Evolutionary conservation across 805 yeast species (phyloP), one percentile per base, ranked within the genome.

Genomic region (Starmera amethionina): DNA sequence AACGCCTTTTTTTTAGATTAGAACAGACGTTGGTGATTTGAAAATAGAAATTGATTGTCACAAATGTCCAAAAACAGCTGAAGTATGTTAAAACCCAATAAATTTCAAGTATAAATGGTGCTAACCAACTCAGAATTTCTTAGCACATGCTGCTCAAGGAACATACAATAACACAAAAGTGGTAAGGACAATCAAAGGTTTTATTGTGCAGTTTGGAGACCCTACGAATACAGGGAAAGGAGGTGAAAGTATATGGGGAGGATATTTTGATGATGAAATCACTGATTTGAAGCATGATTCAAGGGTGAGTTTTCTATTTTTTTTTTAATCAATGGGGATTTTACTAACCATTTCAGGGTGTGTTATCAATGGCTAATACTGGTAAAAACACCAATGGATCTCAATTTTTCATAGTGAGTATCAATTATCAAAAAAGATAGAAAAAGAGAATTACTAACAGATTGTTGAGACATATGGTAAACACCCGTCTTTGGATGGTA

Each of bases 141-240:
- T 70, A 13, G 73, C 69, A 1, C 70, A 59, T 39, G 67, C 72
- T 45, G 73, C 73, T 4, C 49, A 54, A 29, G 74, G 74, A 2
- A 60, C 64, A 1, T 67, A 64, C 43, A 45, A 55, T 38, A 67
- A 68, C 44, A 77, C 87, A 6, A 60, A 67, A 30, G 79, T 86
- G 68, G 88, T 82, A 63, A 73, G 89, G 46, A 76, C 83, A 40
- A 77, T 82, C 49, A 70, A 75, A 37, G 72, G 73, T 37, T 84
- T 83, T 60, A 77, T 84, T 76, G 73, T 87, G 46, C 94, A 84
- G 62, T 93, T 94, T 44, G 96, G 96, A 39, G 90, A 86, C 62
- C 89, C 88, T 57, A 79, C 85, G 13, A 65, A 64, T 41, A 66
- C 79, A 43, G 87, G 87, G 11, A 79, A 87, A 19, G 93, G 93